These are phyloP conservation scores for Aplosporella prunicola DNA, from an alignment of 2,329 filamentous ascomycete species.

Conservation along the genomic window DNA sequence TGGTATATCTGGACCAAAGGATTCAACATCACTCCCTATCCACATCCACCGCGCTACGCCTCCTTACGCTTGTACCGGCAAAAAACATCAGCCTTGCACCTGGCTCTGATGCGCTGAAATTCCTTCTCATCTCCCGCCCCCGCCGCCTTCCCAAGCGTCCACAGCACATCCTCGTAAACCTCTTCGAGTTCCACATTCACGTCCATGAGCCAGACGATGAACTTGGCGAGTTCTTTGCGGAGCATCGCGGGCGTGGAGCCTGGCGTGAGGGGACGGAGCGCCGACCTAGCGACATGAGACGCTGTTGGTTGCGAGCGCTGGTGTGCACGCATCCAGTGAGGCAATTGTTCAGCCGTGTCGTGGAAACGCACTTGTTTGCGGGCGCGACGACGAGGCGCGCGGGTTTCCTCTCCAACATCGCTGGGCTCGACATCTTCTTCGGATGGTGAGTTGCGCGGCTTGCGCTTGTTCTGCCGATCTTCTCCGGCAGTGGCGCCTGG, in stretches of 20 bases:
- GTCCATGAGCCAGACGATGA: neutral
- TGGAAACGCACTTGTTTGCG: too few relatives aligned
- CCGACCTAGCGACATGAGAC: too few relatives aligned
- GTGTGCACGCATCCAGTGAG: neutral
- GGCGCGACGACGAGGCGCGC: too few relatives aligned
- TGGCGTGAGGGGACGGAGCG: neutral
- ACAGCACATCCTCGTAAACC: neutral
- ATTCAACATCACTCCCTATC: too few relatives aligned
- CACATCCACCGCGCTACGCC: neutral
- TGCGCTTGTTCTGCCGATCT: too few relatives aligned
- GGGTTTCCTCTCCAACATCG: too few relatives aligned
- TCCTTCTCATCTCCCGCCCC: neutral
- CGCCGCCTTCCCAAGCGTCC: neutral
- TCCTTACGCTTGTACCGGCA: conserved; percentile 1
- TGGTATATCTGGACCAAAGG: too few relatives aligned
- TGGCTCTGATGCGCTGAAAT: neutral
- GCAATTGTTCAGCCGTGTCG: too few relatives aligned
- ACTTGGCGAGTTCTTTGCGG: neutral
- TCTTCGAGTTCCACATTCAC: conserved; percentile 1
- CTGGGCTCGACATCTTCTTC: too few relatives aligned
- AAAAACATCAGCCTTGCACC: conserved; percentile 1
- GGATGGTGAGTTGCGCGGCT: too few relatives aligned
- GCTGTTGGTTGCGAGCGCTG: neutral
- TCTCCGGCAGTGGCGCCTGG: too few relatives aligned
- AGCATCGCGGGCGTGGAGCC: neutral